Conservation (phyloP, 2,329 filamentous ascomycete genomes). For the Hortaea sp. region DNA sequence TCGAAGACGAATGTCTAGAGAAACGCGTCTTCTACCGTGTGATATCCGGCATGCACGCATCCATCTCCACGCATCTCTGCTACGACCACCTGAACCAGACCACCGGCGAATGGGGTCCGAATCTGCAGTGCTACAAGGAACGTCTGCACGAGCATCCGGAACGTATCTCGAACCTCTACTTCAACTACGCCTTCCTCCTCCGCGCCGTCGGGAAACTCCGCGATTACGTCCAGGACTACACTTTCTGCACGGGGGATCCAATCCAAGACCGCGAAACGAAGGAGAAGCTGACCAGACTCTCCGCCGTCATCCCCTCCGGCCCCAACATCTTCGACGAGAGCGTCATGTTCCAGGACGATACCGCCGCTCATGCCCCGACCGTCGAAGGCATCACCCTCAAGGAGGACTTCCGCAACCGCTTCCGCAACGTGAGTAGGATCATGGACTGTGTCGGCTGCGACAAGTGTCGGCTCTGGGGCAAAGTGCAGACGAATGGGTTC, state of each 20-base stretch:
- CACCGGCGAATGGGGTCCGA: constrained; percentile 86
- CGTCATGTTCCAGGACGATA: constrained; percentile 68
- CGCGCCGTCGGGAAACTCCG: constrained; percentile 85
- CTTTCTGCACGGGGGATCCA: constrained; percentile 81
- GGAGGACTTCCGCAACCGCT: constrained; percentile 94
- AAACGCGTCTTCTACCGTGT: constrained; percentile 98
- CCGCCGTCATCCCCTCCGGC: constrained; percentile 55
- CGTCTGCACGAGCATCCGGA: constrained; percentile 81
- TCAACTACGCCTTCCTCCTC: constrained; percentile 94
- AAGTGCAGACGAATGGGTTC: constrained; percentile 89
- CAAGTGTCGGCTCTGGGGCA: constrained; percentile 97
- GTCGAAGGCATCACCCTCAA: constrained; percentile 60
- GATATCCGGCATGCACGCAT: constrained; percentile 95
- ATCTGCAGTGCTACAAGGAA: constrained; percentile 76
- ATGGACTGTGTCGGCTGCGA: constrained; percentile 99
- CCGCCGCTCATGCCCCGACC: neutral
- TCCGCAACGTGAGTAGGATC: constrained; percentile 88
- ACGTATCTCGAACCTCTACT: constrained; percentile 93
- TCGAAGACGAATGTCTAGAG: constrained; percentile 88
- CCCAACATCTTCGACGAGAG: constrained; percentile 85
- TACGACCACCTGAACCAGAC: constrained; percentile 94
- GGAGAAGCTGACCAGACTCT: constrained; percentile 68
- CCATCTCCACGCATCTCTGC: constrained; percentile 92
- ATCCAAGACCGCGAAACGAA: constrained; percentile 71
- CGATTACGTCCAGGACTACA: constrained; percentile 71